Base-by-base conservation (phyloP, 1,139 yeast species). In the Lodderomyces parapsilosis region DNA sequence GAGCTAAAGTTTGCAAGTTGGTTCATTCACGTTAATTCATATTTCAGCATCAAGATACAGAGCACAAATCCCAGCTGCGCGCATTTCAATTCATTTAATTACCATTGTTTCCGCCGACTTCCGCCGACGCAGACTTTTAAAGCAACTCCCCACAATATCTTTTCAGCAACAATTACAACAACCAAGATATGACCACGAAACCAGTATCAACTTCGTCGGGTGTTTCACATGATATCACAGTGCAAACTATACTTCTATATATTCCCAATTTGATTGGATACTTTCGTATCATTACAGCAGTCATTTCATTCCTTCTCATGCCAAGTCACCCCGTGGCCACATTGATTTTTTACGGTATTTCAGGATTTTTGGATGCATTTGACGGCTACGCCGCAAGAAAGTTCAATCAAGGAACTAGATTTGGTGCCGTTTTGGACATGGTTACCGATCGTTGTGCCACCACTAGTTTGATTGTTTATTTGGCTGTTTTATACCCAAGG, bases 381-480 rank as follows among this genome's bases (percentile, higher is more conserved):
- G 99, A 94, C 62, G 99, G 99, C 4, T 84, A 86, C 46, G 96
- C 96, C 42, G 99, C 99, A 8, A 78, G 99, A 49, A 79, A 78
- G 57, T 89, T 74, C 63, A 81, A 86, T 60, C 99, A 94, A 64
- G 87, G 96, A 13, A 88, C 97, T 30, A 78, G 81, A 53, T 89
- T 90, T 56, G 99, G 99, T 28, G 98, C 99, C 11, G 96, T 94
- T 18, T 76, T 94, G 56, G 99, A 94, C 66, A 94, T 94, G 99
- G 98, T 94, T 30, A 93, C 99, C 23, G 99, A 94, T 61, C 77
- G 99, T 60, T 93, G 98, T 62, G 93, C 99, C 20, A 94, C 99
- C 0, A 81, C 96, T 11, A 86, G 96, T 18, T 75, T 94, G 57
- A 83, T 90, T 54, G 90, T 96, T 61, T 93, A 80, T 63, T 74